Evolutionary conservation across 306 rosid species (phyloP).

Genomic region (Vicia sativa): DNA sequence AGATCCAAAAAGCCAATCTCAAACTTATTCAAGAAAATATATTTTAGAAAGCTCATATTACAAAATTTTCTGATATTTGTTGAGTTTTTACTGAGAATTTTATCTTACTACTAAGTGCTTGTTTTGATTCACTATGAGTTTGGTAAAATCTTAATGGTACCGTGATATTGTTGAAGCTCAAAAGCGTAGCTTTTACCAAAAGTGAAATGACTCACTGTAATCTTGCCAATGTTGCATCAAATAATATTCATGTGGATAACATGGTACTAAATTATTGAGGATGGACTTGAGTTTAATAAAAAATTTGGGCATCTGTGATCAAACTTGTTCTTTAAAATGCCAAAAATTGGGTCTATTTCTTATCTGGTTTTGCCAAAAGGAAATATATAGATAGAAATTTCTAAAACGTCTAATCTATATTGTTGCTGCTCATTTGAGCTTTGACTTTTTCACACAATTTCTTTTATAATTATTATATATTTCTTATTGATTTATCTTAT

Average conservation of each 20-base stretch:
- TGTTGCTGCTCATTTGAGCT: conserved; percentile 18
- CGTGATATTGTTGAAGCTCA: background rate
- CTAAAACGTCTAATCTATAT: background rate
- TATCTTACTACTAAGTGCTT: background rate
- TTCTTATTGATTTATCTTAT: background rate
- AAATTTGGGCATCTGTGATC: conserved; percentile 12
- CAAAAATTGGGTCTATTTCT: background rate
- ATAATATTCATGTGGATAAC: conserved; percentile 13
- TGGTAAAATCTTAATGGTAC: background rate
- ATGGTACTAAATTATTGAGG: background rate
- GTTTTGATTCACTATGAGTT: too few species aligned
- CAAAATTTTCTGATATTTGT: background rate
- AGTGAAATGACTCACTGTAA: background rate
- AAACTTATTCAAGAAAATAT: background rate
- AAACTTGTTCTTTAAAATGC: conserved; percentile 26
- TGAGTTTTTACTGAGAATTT: too few species aligned
- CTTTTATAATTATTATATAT: background rate
- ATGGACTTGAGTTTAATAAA: background rate
- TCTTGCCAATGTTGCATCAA: background rate
- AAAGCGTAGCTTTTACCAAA: background rate
- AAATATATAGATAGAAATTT: background rate
- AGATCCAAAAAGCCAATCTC: background rate
- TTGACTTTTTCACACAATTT: background rate
- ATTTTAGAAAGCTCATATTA: conserved; percentile 1
- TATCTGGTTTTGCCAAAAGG: background rate